A percentile compares a stretch with the other conserved stretches of the same genome.
Evolutionary conservation across 495 filamentous ascomycete genomes (phyloP).

Genomic region (Evernia prunastri): DNA sequence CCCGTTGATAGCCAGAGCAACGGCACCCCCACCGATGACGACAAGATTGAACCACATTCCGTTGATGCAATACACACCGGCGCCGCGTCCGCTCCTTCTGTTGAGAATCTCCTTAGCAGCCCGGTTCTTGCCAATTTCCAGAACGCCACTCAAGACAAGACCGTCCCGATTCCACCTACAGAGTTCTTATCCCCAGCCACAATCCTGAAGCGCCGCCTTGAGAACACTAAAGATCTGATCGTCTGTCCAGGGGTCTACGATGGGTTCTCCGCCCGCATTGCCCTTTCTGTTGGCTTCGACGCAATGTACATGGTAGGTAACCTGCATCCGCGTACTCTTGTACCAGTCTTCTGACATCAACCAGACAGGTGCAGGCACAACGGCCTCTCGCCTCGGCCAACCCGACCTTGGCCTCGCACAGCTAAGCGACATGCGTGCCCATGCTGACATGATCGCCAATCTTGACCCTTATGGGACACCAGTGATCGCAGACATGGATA

Average conservation of each 20-base stretch:
- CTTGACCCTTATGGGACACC: slow-evolving; percentile 51
- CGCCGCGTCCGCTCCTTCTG: not conserved
- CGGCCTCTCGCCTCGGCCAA: slow-evolving; percentile 55
- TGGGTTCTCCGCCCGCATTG: slow-evolving; percentile 60
- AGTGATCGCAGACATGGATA: slow-evolving; percentile 67
- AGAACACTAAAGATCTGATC: slow-evolving; percentile 37
- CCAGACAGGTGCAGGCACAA: slow-evolving; percentile 64
- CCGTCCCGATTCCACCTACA: not conserved
- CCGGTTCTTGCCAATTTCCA: not conserved
- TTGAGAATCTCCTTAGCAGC: not conserved
- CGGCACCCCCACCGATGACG: not conserved
- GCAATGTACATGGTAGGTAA: slow-evolving; percentile 58
- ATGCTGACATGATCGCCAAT: slow-evolving; percentile 60
- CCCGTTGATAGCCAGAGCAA: not conserved
- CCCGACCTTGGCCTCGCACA: slow-evolving; percentile 60
- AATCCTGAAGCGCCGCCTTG: slow-evolving; percentile 36
- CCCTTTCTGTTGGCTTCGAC: slow-evolving; percentile 54
- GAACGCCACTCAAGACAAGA: not conserved
- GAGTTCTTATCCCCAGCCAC: slow-evolving; percentile 21
- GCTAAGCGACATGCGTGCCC: slow-evolving; percentile 58
- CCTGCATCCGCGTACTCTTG: not conserved
- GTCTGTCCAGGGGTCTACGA: slow-evolving; percentile 64
- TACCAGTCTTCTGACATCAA: slow-evolving; percentile 9
- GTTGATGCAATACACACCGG: not conserved
- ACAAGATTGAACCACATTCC: not conserved